Evolutionary conservation across 257 asterid species (phyloP).

Genomic region (Paraleonurus japonicus): DNA sequence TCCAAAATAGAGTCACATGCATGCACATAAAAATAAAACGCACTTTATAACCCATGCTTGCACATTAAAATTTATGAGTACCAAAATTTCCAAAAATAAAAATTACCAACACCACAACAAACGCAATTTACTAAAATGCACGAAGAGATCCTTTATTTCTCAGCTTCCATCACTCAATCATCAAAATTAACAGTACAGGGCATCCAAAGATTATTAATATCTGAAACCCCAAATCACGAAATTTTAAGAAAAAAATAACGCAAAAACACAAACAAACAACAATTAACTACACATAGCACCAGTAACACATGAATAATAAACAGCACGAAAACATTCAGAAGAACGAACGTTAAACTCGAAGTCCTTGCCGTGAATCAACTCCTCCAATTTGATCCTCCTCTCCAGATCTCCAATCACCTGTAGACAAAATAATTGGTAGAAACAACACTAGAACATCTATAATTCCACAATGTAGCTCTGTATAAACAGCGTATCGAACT

Average conservation of each 20-base stretch:
- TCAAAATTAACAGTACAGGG: background rate
- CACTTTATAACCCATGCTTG: background rate
- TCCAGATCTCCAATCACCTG: slow-evolving; percentile 20
- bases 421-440: background rate
- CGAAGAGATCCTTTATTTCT: background rate
- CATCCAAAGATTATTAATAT: background rate
- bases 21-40: slow-evolving; percentile 3
- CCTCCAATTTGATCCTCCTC: slow-evolving; percentile 15
- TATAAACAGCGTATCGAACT: background rate
- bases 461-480: background rate
- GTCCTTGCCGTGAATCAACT: slow-evolving; percentile 26
- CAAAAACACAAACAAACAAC: background rate
- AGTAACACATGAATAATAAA: background rate
- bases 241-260: background rate
- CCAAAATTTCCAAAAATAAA: background rate
- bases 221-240: background rate
- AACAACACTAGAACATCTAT: background rate
- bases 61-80: background rate
- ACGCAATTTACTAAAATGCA: background rate
- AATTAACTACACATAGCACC: background rate
- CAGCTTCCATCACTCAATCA: background rate
- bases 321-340: slow-evolving; percentile 16
- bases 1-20: background rate
- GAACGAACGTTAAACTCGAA: slow-evolving; percentile 45
- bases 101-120: background rate